Evolutionary conservation across 495 filamentous ascomycete species (phyloP), one percentile per base, ranked within the genome.

Genomic region (Aspergillus olivimuriae): DNA sequence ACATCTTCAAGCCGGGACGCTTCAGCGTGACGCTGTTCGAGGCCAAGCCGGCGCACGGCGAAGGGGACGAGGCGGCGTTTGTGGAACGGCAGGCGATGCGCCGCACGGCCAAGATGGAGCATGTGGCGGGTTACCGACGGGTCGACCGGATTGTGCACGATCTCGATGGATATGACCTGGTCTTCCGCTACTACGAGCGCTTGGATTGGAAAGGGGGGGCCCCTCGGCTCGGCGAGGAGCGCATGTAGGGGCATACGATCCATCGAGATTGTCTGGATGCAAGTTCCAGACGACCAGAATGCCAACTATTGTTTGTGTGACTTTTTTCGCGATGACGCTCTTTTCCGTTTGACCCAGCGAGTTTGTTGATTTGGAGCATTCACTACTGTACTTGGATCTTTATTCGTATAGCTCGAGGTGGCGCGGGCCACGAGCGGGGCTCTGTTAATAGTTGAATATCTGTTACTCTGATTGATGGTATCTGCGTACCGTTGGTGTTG

Each of bases 21-120:
- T 99, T 99, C 77, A 95, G 84, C 51, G 88, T 99, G 37, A 99
- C 94, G 2, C 73, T 99, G 37, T 99, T 99, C 58, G 90, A 99
- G 65, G 83, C 90, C 19, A 92, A 92, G 73, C 72, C 76, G 14
- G 62, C 58, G 21, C 65, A 72, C 2, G 51, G 44, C 12, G 63
- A 67, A n/a, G 48, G 47, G 46, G 65, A 52, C 60, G 60, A 67
- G 37, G 38, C 58, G 24, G 68, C 66, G 35, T 71, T 75, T 17
- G 57, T 60, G 12, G 71, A 76, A 42, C 73, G 69, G 41, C 54
- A 68, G 33, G 50, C 72, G 37, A 54, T 57, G 33, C 65, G 76
- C 34, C 77, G 79, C 44, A 77, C 72, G 42, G 69, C 77, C 55
- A 76, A 82, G 39, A 85, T 94, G 80, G 92, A 97, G 53, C 69